Base-by-base conservation (phyloP, 495 filamentous ascomycete species). In the Rusavskia elegans region DNA sequence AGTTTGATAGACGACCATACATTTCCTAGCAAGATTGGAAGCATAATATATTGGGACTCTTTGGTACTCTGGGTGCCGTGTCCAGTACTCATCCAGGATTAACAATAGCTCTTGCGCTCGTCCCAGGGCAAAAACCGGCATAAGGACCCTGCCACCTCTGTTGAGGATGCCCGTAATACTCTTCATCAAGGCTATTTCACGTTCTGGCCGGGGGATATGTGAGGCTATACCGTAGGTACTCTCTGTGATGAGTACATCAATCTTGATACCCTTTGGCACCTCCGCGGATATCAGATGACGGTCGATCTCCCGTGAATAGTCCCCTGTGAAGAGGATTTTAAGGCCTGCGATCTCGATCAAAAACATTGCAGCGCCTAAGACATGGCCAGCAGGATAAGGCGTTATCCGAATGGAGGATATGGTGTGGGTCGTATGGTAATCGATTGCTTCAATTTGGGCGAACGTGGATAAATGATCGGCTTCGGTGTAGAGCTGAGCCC, bases 321-420 rank as follows among this genome's bases (percentile, higher is more conserved):
- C 92, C 32, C 92, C 92, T 0, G 92, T 98, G 68, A 98, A 98
- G 48, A 98, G 76, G 49, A 95, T 90, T 55, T 93, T 95, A 41
- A 98, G 74, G 1, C 90, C 92, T 5, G 89, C 90, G 59, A 98
- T 97, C 57, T 95, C 89, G 54, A 98, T 83, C 44, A 95, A 72
- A 63, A 94, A 98, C 92, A 98, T 98, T 49, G 92, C 92, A 17
- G 89, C 92, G n/a, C 92, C 92, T 19, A 98, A 78, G 14, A 98
- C 92, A 67, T 98, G 92, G 30, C 92, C 92, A 11, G 92, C 92
- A 4, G 93, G 92, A 60, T 92, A 96, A 11, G 92, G 92, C 0
- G 92, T 98, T 57, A 98, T 92, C 17, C 89, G 84, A 61, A 98
- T 95, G 45, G 86, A 89, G 27, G 89, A 90, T 59, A 96, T 88